Base-by-base conservation (phyloP, 768 basidiomycete species). In the Serpula lacrymans region DNA sequence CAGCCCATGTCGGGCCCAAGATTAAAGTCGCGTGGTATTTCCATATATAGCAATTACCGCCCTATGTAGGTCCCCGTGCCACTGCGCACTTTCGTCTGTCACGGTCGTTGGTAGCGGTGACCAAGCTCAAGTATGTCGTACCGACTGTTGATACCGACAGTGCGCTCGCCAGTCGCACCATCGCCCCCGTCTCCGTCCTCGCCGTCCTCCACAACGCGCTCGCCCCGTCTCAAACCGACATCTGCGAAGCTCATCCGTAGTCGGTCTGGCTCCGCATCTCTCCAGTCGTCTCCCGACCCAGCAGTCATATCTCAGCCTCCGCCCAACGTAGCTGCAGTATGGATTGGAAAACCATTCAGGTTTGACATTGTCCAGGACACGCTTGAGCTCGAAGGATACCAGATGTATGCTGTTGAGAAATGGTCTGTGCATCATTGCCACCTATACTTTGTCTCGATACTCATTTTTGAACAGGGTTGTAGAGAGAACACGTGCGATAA, bases 381-480 rank as follows among this genome's bases (percentile, higher is more conserved):
- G 26, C 50, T 80, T 33, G 63, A 78, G 32, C 53, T 63, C 35
- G 46, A 68, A 14, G 82, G 82, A 1, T 88, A 81, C 62, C 88
- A 90, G 63, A 70, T 91, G 41, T 92, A 90, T 56, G 88, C 87
- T 0, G 89, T 92, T 7, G 84, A 91, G 68, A 85, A 85, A 59
- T 91, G 88, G 87, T 80, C 53, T 42, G 63, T 49, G 16, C 29
- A 9, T 21, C 34, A 13, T 24, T n/a, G 14, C 46, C 34, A 31
- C 32, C 34, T 37, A 22, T 29, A n/a, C 23, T 34, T 23, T n/a
- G n/a, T n/a, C n/a, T n/a, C n/a, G n/a, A n/a, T n/a, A 30, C 22
- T 40, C 26, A 41, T 7, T 28, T 18, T 26, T 38, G 11, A n/a
- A 9, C 46, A 84, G 82, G 84, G 71, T 90, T 42, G 78, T 84